These are phyloP conservation scores for Salix brachista DNA, from an alignment of 345 rosid species.

Conservation along the genomic window DNA sequence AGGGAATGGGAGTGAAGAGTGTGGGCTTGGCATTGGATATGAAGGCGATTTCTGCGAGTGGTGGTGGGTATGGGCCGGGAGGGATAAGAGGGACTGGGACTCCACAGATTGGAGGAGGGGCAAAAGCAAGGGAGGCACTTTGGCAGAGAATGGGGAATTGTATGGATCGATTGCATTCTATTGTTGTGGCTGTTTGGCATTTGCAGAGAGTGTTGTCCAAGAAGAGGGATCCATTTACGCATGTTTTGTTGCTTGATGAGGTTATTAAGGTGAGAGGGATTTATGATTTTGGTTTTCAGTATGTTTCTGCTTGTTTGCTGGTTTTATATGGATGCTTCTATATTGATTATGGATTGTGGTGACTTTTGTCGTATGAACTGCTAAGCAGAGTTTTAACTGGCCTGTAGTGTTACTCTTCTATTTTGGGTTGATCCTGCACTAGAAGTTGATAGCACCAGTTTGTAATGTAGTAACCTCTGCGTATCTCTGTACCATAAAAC, in stretches of 20 bases:
- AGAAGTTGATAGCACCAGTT: not conserved
- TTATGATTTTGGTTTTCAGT: not conserved
- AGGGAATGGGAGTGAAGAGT: conserved; percentile 73
- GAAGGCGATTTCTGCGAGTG: conserved; percentile 71
- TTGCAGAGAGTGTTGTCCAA: conserved; percentile 94
- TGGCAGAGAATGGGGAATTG: conserved; percentile 91
- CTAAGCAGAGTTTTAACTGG: not conserved
- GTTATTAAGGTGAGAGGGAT: conserved; percentile 64
- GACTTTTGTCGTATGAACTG: not conserved
- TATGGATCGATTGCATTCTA: conserved; percentile 80
- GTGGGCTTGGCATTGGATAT: conserved; percentile 74
- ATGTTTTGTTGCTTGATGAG: conserved; percentile 86
- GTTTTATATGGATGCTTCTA: not conserved
- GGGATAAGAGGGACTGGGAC: conserved; percentile 89
- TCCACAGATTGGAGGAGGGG: conserved; percentile 91
- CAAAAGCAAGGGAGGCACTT: conserved; percentile 74
- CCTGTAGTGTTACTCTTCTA: not conserved
- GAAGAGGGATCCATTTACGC: conserved; percentile 96
- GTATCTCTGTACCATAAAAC: not conserved
- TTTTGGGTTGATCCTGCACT: not conserved
- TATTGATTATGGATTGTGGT: not conserved
- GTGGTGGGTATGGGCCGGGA: conserved; percentile 68
- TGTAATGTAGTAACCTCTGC: not conserved
- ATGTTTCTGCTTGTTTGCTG: not conserved
- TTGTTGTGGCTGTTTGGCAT: conserved; percentile 90